phyloP scores from a whole-genome alignment of 2,329 filamentous ascomycete species.

The Coniochaeta ligniaria region DNA sequence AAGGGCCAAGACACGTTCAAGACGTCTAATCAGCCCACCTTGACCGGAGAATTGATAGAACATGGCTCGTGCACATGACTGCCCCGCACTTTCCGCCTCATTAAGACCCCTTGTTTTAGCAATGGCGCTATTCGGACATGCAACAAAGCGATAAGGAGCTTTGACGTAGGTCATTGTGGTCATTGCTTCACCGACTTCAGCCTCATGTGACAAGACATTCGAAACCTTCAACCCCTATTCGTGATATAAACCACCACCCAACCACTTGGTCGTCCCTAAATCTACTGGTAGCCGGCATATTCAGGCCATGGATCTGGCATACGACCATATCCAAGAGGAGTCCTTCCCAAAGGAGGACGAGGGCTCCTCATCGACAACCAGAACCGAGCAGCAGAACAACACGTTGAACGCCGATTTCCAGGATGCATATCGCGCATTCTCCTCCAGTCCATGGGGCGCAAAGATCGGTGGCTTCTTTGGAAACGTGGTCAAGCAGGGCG shows the following conservation, averaged over 20 bases:
- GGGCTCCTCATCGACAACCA: constrained; percentile 28
- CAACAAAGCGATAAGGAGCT: not conserved
- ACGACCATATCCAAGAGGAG: constrained; percentile 93
- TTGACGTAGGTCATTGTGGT: not conserved
- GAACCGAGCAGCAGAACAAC: constrained; percentile 33
- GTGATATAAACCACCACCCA: not conserved
- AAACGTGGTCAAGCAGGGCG: constrained; percentile 90
- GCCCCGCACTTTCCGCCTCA: not conserved
- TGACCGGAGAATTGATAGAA: not conserved
- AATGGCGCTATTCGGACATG: not conserved
- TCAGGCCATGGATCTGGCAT: constrained; percentile 79
- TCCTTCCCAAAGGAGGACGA: constrained; percentile 54
- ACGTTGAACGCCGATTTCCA: constrained; percentile 83
- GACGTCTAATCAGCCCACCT: not conserved
- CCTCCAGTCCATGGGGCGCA: constrained; percentile 83
- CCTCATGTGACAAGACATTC: not conserved
- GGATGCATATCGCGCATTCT: constrained; percentile 92
- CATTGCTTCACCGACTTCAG: not conserved
- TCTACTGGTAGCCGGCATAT: not conserved
- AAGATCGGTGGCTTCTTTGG: constrained; percentile 83
- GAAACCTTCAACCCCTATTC: not conserved
- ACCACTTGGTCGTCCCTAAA: not conserved
- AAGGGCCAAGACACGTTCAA: too few species aligned
- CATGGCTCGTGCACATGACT: not conserved
- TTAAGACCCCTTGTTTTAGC: not conserved